Base-by-base conservation (phyloP, 306 rosid genomes). In the Gillenia trifoliata region DNA sequence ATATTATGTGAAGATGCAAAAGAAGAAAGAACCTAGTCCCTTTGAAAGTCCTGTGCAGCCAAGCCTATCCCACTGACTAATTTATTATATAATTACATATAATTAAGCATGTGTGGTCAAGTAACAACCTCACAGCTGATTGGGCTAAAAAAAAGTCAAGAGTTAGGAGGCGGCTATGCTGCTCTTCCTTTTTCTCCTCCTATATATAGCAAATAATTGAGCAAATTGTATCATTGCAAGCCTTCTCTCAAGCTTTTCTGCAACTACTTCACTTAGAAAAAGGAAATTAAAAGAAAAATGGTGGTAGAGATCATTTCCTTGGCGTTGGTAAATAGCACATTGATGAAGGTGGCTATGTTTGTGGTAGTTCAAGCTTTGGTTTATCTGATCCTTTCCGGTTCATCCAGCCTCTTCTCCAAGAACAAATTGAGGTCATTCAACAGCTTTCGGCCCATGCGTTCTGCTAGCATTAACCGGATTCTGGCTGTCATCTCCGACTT, bases 341-440 rank as follows among this genome's bases (percentile, higher is more conserved):
- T 72, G 16, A 25, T 78, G 82, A 78, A 72, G 63, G 77, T 65
- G 73, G 68, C 17, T 1, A 50, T 78, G 57, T 78, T 78, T 65
- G 59, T 72, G 73, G n/a, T 78, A 13, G 77, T 72, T 23, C 82
- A 78, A 78, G 78, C 65, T 23, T 13, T 78, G 67, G 82, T 78
- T 40, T 78, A 72, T 45, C 50, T 72, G 4, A 78, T 78, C 59
- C 68, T 78, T 56, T 78, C 82, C 11, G 56, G 69, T 66, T 78
- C 82, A 11, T 78, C 82, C 59, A 72, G 57, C 41, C 33, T 78
- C 60, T 78, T 78, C 74, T 72, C 82, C 59, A 60, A 68, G 59
- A 52, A 72, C 61, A 78, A 54, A 34, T 65, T 40, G 66, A 72
- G 65, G 41, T 57, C 82, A 19, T 41, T 73, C 28, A 72, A 49